A percentile compares a stretch with the other conserved stretches of the same genome.
These are phyloP conservation scores for Vaccinium darrowii DNA, from an alignment of 148 eudicot species.

Conservation along the genomic window DNA sequence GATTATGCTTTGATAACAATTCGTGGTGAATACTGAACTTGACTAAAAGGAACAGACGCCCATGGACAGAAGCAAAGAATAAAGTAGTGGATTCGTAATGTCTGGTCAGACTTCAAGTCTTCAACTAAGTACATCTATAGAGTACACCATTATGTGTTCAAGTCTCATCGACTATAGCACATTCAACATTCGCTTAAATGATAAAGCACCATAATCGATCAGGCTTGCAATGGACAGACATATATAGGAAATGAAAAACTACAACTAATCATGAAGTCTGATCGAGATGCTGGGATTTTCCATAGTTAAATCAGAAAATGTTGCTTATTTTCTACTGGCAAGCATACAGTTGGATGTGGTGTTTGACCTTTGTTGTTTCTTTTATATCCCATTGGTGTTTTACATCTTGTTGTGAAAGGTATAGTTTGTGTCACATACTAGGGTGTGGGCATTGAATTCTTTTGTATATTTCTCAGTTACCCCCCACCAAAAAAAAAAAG, in stretches of 20 bases:
- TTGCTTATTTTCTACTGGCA: not conserved
- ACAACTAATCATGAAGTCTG: too few relatives aligned
- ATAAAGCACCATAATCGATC: not conserved
- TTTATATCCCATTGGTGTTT: not conserved
- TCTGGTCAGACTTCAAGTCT: not conserved
- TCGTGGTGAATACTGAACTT: not conserved
- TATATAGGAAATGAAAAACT: not conserved
- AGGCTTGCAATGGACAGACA: not conserved
- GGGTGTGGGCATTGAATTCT: too few relatives aligned
- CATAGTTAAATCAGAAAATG: too few relatives aligned
- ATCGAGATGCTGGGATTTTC: too few relatives aligned
- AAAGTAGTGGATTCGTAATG: not conserved
- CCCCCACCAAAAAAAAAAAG: too few relatives aligned
- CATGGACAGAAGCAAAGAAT: not conserved
- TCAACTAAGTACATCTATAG: not conserved
- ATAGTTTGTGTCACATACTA: not conserved
- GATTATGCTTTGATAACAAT: not conserved
- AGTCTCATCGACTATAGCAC: not conserved
- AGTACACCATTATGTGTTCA: not conserved
- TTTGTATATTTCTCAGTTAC: too few relatives aligned
- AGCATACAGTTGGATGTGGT: not conserved
- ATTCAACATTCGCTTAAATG: not conserved
- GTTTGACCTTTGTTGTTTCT: not conserved
- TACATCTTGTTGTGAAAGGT: not conserved
- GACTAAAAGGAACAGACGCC: not conserved